These are phyloP conservation scores for Trichoderma asperelloides DNA, from an alignment of 495 filamentous ascomycete genomes.

Conservation along the genomic window DNA sequence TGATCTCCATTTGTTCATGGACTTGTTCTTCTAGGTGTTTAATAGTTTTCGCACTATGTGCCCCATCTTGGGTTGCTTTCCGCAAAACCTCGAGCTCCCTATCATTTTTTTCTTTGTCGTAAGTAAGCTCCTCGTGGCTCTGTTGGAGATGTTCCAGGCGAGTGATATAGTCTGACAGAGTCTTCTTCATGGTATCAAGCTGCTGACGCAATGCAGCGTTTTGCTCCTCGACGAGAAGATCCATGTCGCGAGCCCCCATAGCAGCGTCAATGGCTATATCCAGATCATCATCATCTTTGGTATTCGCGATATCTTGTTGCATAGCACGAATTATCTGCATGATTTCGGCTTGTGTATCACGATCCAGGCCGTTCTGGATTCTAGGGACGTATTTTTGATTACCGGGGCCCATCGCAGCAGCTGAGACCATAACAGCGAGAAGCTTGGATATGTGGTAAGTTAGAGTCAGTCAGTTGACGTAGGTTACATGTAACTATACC, in stretches of 20 bases:
- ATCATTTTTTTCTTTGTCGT: conserved; percentile 42
- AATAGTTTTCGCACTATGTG: conserved; percentile 25
- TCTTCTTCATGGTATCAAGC: conserved; percentile 17
- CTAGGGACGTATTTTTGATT: conserved; percentile 45
- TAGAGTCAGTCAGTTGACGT: neutral
- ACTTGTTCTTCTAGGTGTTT: conserved; percentile 25
- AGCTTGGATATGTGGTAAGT: conserved; percentile 44
- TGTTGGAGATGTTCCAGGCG: conserved; percentile 49
- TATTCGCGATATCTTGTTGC: conserved; percentile 9
- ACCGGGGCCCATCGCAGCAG: conserved; percentile 50
- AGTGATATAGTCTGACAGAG: conserved; percentile 44
- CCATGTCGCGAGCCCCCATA: conserved; percentile 39
- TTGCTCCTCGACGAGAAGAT: conserved; percentile 12
- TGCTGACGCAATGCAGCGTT: conserved; percentile 21
- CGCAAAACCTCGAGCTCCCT: conserved; percentile 48
- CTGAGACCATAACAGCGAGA: conserved; percentile 53
- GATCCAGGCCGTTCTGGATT: conserved; percentile 36
- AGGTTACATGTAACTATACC: neutral
- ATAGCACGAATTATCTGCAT: conserved; percentile 12
- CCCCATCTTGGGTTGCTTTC: conserved; percentile 19
- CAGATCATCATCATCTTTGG: conserved; percentile 7
- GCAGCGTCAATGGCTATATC: conserved; percentile 23
- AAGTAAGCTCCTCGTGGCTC: conserved; percentile 47
- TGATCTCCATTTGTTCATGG: conserved; percentile 21
- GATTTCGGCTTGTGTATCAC: conserved; percentile 36